Evolutionary conservation across 768 basidiomycete species (phyloP), one percentile per base, ranked within the genome.

Genomic region (Phlebiopsis flavidoalba): DNA sequence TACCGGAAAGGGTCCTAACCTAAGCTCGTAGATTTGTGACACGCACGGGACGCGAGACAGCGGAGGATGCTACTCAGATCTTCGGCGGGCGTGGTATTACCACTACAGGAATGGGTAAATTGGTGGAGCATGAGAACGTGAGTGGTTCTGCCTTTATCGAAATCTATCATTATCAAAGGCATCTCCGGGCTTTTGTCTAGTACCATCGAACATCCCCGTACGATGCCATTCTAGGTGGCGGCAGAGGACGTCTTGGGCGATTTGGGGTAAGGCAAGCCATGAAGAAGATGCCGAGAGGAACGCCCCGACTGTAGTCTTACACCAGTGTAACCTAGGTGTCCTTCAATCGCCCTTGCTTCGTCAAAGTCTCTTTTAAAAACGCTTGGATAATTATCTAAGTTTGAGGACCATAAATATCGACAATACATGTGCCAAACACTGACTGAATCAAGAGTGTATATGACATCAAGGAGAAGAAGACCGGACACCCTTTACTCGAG

Each of bases 41-140:
- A 11, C 77, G 80, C 43, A 79, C 83, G 14, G 85, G 83, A 2
- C 80, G 85, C 33, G 88, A 91, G 72, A 80, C 80, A 7, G 88
- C 89, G 36, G 73, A 79, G 78, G 91, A 93, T 62, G 87, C 91
- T 5, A 85, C 88, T 0, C 88, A 91, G 72, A 82, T 96, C 37
- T 96, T 95, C 60, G 95, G 94, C 56, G 95, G 95, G 17, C 83
- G 95, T 19, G 91, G 87, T 24, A 78, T 98, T 65, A 97, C 95
- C 0, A 78, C 81, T 48, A 87, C 91, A 5, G 93, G 94, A 8
- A 91, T 94, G 91, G 93, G 93, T 62, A 87, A 83, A 73, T 72
- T 86, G 48, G 81, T 93, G 60, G 26, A n/a, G n/a, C n/a, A n/a
- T n/a, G 93, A 94, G 72, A 91, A 89, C 63, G 90, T 90, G 68